Percentiles rank a stretch among this genome's conserved stretches.
phyloP scores from a whole-genome alignment of 2,329 filamentous ascomycete genomes.

The Trichoderma aggressivum region DNA sequence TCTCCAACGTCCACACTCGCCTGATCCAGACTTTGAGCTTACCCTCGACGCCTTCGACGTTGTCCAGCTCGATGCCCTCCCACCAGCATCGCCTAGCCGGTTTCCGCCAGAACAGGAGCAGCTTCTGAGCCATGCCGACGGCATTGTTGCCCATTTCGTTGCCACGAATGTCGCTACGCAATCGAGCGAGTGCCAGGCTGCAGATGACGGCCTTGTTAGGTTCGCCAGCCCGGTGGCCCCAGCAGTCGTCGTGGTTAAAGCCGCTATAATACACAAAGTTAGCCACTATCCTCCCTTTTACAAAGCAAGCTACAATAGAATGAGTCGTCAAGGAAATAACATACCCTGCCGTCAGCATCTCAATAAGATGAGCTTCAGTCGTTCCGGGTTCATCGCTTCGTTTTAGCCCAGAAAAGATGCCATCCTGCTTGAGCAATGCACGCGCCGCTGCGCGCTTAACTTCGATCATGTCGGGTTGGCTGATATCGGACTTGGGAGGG shows the following conservation, averaged over 20 bases:
- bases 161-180: conserved; percentile 88
- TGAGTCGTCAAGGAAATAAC: conserved; percentile 31
- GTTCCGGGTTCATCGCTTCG: conserved; percentile 95
- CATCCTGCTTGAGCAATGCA: conserved; percentile 82
- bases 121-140: conserved; percentile 97
- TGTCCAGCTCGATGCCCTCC: conserved; percentile 90
- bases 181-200: conserved; percentile 85
- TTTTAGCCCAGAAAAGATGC: conserved; percentile 92
- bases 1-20: conserved; percentile 97
- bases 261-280: conserved; percentile 54
- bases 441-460: conserved; percentile 89
- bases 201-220: conserved; percentile 98
- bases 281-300: background rate
- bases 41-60: conserved; percentile 86
- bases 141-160: conserved; percentile 71
- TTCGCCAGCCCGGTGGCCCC: conserved; percentile 96
- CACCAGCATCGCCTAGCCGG: conserved; percentile 96
- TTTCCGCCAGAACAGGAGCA: conserved; percentile 96
- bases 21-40: conserved; percentile 97
- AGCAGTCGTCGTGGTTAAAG: conserved; percentile 91
- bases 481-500: conserved; percentile 79
- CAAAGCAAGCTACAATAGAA: background rate
- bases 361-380: conserved; percentile 96
- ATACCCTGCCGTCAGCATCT: conserved; percentile 98
- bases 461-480: conserved; percentile 86